Base-by-base conservation (phyloP, 2,329 filamentous ascomycete genomes). In the Pseudogymnoascus sp. region DNA sequence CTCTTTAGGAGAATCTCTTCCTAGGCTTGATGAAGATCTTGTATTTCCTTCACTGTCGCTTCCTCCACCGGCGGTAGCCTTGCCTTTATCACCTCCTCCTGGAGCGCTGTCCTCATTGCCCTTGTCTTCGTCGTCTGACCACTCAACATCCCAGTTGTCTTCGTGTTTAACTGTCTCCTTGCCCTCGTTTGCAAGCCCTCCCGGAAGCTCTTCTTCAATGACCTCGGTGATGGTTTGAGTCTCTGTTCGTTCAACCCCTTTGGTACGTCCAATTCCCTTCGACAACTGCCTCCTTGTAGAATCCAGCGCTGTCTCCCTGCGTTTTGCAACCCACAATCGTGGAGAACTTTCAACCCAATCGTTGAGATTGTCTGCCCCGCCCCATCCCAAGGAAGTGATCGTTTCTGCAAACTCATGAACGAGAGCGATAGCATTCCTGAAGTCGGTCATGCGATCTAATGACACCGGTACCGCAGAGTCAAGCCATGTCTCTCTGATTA, bases 331-430 rank as follows among this genome's bases (percentile, higher is more conserved):
- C 95, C 95, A 99, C 26, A 91, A 87, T 63, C 86, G 85, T 0
- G 92, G 90, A 0, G 91, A 89, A 65, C 88, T 87, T 41, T 87
- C 84, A 0, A 91, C 87, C 93, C 95, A 99, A 24, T 90, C 85
- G 50, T 84, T 81, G 38, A 99, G 77, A 33, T 88, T 84, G 12
- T 81, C 78, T 59, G 84, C 79, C 4, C 82, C 82, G 14, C 81
- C 79, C 81, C 90, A 93, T 0, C 83, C 81, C 16, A 87, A 78
- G 6, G 78, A 75, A 37, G 85, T 80, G 6, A 98, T 76, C 1
- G 79, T 80, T 6, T 80, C 76, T 61, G 88, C 89, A 69, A 98
- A 89, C 0, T 76, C 74, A 26, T 80, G 78, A 0, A 91, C 84
- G 43, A 83, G 79, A 40, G 83, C 80, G n/a, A 96, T 82, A 6